phyloP scores from a whole-genome alignment of 345 rosid species.

The Mallotus nudiflorus region DNA sequence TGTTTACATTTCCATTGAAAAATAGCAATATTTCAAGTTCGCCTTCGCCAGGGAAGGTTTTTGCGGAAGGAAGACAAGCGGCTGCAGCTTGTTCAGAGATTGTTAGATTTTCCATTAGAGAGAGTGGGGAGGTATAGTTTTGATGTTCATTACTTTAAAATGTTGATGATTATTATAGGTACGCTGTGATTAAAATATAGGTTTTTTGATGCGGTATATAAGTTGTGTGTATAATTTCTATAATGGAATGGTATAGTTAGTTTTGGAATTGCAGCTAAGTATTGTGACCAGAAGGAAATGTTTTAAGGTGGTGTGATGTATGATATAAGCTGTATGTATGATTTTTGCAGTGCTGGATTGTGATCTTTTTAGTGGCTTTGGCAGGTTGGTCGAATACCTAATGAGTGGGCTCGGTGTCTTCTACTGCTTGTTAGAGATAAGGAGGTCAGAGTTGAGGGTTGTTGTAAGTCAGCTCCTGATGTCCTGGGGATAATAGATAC shows the following conservation, averaged over 20 bases:
- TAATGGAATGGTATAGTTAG: too few species aligned
- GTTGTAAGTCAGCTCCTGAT: slow-evolving; percentile 67
- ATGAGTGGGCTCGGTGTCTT: slow-evolving; percentile 94
- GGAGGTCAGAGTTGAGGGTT: slow-evolving; percentile 66
- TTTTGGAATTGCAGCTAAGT: too few species aligned
- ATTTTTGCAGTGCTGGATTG: neutral
- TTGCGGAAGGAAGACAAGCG: slow-evolving; percentile 61
- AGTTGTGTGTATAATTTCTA: too few species aligned
- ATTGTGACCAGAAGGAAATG: too few species aligned
- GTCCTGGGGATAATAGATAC: slow-evolving; percentile 68
- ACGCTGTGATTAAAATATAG: too few species aligned
- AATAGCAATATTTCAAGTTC: slow-evolving; percentile 25
- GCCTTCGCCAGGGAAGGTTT: slow-evolving; percentile 47
- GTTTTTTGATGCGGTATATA: too few species aligned
- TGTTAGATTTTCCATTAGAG: slow-evolving; percentile 79
- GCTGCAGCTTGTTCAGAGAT: slow-evolving; percentile 72
- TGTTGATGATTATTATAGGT: too few species aligned
- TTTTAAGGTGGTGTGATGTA: too few species aligned
- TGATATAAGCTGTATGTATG: too few species aligned
- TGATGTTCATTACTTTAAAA: too few species aligned
- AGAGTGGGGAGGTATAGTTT: slow-evolving; percentile 65
- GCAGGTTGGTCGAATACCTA: slow-evolving; percentile 97
- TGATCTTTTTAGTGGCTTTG: slow-evolving; percentile 20
- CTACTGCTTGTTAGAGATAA: slow-evolving; percentile 81
- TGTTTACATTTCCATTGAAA: slow-evolving; percentile 60